A percentile compares a stretch with the other conserved stretches of the same genome.
Evolutionary conservation across 139 green algal genomes (phyloP).

Genomic region (Chlorella sp.): DNA sequence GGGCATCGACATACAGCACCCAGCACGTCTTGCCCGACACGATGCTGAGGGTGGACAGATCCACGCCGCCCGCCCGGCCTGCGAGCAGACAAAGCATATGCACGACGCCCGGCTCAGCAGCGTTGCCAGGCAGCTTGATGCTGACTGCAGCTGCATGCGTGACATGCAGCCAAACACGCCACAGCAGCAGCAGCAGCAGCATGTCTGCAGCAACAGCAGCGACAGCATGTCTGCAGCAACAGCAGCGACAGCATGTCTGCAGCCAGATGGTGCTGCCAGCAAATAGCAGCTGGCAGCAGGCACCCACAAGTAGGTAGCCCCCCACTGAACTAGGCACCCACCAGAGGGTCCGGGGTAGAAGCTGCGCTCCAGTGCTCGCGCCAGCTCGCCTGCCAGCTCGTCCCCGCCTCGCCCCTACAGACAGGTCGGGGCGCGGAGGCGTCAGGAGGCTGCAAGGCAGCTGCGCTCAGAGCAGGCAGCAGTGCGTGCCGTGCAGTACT

Average conservation of each 20-base stretch:
- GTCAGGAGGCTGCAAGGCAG: too few species aligned
- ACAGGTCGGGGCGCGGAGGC: too few species aligned
- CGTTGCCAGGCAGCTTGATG: too few species aligned
- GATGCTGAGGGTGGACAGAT: slow-evolving; percentile 78
- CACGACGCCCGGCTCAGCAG: too few species aligned
- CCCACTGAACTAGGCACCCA: slow-evolving; percentile 32
- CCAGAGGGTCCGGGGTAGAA: slow-evolving; percentile 47
- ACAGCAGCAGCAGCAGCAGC: too few species aligned
- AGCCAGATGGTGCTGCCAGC: too few species aligned
- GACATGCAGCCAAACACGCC: too few species aligned
- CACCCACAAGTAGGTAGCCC: too few species aligned
- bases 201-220: neutral
- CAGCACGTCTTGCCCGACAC: slow-evolving; percentile 84
- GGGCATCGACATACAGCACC: slow-evolving; percentile 83
- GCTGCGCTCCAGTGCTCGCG: slow-evolving; percentile 61
- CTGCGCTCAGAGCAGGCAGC: neutral
- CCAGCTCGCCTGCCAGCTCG: slow-evolving; percentile 68
- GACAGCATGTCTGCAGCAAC: neutral
- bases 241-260: neutral
- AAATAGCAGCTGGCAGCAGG: too few species aligned
- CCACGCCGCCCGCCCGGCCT: slow-evolving; percentile 41
- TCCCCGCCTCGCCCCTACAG: slow-evolving; percentile 76
- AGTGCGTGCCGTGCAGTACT: neutral
- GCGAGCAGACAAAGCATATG: neutral
- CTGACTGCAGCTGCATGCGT: too few species aligned